Conservation (phyloP, 2,329 filamentous ascomycete species). For the Xylaria arbuscula region DNA sequence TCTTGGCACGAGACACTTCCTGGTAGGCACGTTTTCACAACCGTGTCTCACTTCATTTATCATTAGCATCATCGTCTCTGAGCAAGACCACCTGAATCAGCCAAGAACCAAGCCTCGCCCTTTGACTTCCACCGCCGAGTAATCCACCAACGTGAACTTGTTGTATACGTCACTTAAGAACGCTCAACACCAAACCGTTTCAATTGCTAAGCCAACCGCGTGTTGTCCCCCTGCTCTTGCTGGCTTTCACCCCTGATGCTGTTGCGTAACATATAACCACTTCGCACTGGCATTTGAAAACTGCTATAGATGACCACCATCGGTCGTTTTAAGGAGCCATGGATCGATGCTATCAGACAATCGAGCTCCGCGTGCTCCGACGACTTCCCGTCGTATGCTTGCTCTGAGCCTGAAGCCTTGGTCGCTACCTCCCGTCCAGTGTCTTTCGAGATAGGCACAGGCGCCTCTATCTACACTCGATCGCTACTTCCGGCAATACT, state of each 20-base stretch:
- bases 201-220: not conserved
- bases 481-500: slow-evolving; percentile 71
- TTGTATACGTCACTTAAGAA: not conserved
- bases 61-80: not conserved
- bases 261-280: too few relatives aligned
- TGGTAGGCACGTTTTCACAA: too few relatives aligned
- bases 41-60: too few relatives aligned
- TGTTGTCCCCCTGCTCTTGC: not conserved
- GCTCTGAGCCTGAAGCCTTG: slow-evolving; percentile 57
- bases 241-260: not conserved
- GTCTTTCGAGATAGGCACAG: slow-evolving; percentile 67
- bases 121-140: not conserved
- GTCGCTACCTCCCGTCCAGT: slow-evolving; percentile 60
- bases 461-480: slow-evolving; percentile 65
- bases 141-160: not conserved
- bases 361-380: slow-evolving; percentile 45
- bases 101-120: not conserved
- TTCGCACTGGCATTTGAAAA: not conserved
- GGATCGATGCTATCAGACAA: slow-evolving; percentile 39
- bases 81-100: not conserved
- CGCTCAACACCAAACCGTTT: too few relatives aligned
- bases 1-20: too few relatives aligned
- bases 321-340: slow-evolving; percentile 41
- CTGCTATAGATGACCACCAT: slow-evolving; percentile 37
- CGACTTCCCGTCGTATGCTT: slow-evolving; percentile 61